phyloP scores from a whole-genome alignment of 345 rosid species.

The Toxicodendron radicans region DNA sequence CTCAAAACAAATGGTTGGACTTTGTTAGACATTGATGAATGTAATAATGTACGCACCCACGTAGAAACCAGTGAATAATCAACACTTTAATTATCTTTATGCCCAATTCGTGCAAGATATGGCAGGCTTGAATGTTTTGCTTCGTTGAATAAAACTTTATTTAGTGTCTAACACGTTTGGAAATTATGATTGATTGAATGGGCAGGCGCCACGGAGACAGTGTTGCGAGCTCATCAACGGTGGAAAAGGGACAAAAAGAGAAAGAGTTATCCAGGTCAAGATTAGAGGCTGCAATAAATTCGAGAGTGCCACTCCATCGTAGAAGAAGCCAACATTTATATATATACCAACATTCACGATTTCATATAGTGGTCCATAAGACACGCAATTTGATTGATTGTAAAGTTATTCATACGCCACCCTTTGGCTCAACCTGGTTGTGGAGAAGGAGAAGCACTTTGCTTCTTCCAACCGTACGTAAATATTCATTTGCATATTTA shows the following conservation, averaged over 20 bases:
- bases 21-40: too few relatives aligned
- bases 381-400: not conserved
- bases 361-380: not conserved
- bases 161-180: slow-evolving; percentile 1
- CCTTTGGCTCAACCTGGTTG: not conserved
- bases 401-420: not conserved
- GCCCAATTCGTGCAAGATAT: slow-evolving; percentile 25
- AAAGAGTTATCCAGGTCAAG: slow-evolving; percentile 39
- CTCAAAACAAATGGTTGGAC: too few relatives aligned
- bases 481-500: not conserved
- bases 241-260: slow-evolving; percentile 12
- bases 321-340: not conserved
- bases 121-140: too few relatives aligned
- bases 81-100: not conserved
- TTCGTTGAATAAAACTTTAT: not conserved
- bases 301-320: slow-evolving; percentile 68
- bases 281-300: slow-evolving; percentile 55
- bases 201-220: slow-evolving; percentile 84
- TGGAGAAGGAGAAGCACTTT: not conserved
- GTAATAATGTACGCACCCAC: too few relatives aligned
- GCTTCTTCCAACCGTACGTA: not conserved
- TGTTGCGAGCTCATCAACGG: slow-evolving; percentile 57
- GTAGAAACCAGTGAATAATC: too few relatives aligned
- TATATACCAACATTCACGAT: not conserved
- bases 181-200: not conserved